Percentiles rank a stretch among this genome's conserved stretches.
phyloP scores from a whole-genome alignment of 257 asterid species.

The Nicotiana sylvestris region DNA sequence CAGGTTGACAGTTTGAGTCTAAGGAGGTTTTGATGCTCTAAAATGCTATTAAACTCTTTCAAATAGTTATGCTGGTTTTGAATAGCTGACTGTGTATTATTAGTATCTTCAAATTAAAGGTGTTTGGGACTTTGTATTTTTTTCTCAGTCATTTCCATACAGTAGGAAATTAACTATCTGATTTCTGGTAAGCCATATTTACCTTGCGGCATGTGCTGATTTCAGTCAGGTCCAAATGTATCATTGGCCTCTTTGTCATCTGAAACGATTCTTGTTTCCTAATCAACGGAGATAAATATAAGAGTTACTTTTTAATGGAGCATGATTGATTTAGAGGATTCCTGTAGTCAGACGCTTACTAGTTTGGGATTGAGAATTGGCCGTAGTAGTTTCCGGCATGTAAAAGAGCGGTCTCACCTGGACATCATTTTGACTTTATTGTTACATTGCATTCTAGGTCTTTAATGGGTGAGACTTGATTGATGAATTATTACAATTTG shows the following conservation, averaged over 20 bases:
- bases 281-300: background rate
- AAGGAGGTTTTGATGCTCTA: background rate
- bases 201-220: background rate
- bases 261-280: background rate
- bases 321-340: background rate
- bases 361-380: background rate
- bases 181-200: background rate
- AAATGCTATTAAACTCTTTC: background rate
- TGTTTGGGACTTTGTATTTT: background rate
- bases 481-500: background rate
- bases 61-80: background rate
- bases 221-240: background rate
- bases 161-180: background rate
- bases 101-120: background rate
- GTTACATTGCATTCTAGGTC: background rate
- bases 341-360: background rate
- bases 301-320: background rate
- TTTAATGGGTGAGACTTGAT: background rate
- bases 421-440: background rate
- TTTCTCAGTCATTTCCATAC: background rate
- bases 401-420: background rate
- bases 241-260: background rate
- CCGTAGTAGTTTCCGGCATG: background rate
- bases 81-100: background rate
- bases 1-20: background rate